These are phyloP conservation scores for Solanum corneliomulleri DNA, from an alignment of 257 asterid genomes.

Conservation along the genomic window DNA sequence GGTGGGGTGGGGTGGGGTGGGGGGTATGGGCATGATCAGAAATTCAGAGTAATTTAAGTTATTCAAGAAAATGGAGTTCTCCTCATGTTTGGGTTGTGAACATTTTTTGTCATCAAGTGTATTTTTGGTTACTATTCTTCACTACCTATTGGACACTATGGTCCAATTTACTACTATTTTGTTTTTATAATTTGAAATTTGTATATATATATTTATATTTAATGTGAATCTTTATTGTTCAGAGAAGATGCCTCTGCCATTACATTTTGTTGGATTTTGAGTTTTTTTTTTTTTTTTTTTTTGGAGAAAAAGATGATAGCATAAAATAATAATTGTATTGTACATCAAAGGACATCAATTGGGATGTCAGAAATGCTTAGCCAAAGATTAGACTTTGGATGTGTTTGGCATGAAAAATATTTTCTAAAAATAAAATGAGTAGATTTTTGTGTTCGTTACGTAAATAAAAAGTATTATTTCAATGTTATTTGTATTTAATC, in stretches of 20 bases:
- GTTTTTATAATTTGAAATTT: not conserved
- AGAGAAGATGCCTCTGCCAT: not conserved
- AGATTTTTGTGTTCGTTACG: not conserved
- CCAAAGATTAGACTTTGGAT: not conserved
- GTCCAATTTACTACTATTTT: not conserved
- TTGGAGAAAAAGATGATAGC: not conserved
- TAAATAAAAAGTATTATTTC: too few relatives aligned
- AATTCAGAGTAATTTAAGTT: not conserved
- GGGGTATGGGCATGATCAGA: not conserved
- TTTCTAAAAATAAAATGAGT: not conserved
- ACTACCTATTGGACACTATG: not conserved
- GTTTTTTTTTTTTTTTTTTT: not conserved
- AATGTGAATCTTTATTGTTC: not conserved
- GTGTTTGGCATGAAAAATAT: not conserved
- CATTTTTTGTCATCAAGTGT: not conserved
- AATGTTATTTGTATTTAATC: not conserved
- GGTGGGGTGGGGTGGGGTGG: not conserved
- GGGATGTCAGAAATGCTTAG: not conserved
- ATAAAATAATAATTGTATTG: not conserved
- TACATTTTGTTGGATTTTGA: not conserved
- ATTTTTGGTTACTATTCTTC: not conserved
- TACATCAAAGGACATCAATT: not conserved
- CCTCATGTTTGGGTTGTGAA: constrained; percentile 2
- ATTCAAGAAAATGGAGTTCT: not conserved
- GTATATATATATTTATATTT: not conserved